Percentiles rank a stretch among this genome's conserved stretches.
Evolutionary conservation across 1,284 basidiomycete genomes (phyloP).

Genomic region (Vanrija sp.): DNA sequence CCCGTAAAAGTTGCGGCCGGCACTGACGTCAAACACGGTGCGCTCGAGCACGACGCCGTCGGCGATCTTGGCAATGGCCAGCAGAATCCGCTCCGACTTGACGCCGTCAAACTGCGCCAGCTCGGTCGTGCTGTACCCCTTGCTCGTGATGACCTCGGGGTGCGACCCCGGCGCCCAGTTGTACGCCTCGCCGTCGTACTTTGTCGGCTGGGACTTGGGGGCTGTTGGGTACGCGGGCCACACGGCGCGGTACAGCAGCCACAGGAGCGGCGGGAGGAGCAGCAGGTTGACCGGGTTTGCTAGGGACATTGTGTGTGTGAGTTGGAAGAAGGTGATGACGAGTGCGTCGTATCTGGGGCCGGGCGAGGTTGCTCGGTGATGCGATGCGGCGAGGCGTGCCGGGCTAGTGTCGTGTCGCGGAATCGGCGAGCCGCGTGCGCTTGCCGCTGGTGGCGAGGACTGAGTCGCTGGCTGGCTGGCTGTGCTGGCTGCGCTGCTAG

Average conservation of each 20-base stretch:
- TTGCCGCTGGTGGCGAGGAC: too few relatives aligned
- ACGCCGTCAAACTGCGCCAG: conserved; percentile 65
- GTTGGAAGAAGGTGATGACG: neutral
- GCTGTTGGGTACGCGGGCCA: conserved; percentile 5
- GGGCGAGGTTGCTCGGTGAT: neutral
- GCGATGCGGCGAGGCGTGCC: too few relatives aligned
- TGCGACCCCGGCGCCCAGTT: conserved; percentile 80
- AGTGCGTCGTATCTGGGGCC: neutral
- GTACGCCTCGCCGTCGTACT: conserved; percentile 56
- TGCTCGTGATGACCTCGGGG: conserved; percentile 68
- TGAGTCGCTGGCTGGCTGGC: too few relatives aligned
- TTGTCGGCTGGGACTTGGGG: conserved; percentile 15
- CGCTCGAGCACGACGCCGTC: conserved; percentile 56
- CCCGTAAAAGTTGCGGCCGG: conserved; percentile 85
- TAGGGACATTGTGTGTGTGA: conserved; percentile 26
- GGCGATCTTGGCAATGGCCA: conserved; percentile 70
- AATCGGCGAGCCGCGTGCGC: too few relatives aligned
- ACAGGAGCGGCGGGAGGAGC: conserved; percentile 61
- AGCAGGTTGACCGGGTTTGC: conserved; percentile 54
- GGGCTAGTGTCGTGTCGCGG: too few relatives aligned
- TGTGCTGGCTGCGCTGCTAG: too few relatives aligned
- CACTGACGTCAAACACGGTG: conserved; percentile 85
- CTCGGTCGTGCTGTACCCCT: conserved; percentile 71
- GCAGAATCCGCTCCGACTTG: conserved; percentile 62
- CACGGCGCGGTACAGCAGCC: neutral